Base-by-base conservation (phyloP, 208 protist genomes). In the Leishmania guyanensis region DNA sequence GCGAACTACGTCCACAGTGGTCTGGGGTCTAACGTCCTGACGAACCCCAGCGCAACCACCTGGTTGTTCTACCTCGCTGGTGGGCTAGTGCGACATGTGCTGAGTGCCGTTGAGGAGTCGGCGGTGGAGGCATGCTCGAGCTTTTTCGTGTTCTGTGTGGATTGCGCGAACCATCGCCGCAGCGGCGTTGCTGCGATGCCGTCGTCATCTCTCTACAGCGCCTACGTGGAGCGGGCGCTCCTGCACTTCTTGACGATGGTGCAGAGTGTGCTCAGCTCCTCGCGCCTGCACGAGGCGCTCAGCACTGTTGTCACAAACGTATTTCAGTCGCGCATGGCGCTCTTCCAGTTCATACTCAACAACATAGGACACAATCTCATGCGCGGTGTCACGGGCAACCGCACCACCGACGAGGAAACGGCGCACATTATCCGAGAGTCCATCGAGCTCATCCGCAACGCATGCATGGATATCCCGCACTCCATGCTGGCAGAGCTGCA, bases 261-360 rank as follows among this genome's bases (percentile, higher is more conserved):
- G n/a, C 90, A 97, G 77, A 70, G 74, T 74, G 79, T 96, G 5
- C 86, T 97, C n/a, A 86, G 82, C 36, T 85, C 82, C 5, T 82
- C 65, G 39, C 91, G 90, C 36, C 73, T 91, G 74, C 89, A 92
- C 22, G 79, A 88, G 22, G 86, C 77, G 46, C 82, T 96, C 50
- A 86, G 75, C 53, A 75, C 62, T 36, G 83, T 96, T 69, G 84
- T 97, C 8, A 87, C 86, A 36, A 90, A 93, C 80, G 85, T 92
- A 51, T 97, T 97, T 85, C 85, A 91, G 85, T 89, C 82, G 12
- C 85, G 80, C 5, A 76, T 78, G n/a, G 75, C 85, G 70, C 89
- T 97, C 14, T 96, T 97, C 77, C 93, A 96, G 72, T 97, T 97
- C 77, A 87, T 94, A n/a, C 77, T 97, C 39, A 94, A 78, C 80